Evolutionary conservation across 495 filamentous ascomycete genomes (phyloP).

Genomic region (Lasiosphaeria miniovina): DNA sequence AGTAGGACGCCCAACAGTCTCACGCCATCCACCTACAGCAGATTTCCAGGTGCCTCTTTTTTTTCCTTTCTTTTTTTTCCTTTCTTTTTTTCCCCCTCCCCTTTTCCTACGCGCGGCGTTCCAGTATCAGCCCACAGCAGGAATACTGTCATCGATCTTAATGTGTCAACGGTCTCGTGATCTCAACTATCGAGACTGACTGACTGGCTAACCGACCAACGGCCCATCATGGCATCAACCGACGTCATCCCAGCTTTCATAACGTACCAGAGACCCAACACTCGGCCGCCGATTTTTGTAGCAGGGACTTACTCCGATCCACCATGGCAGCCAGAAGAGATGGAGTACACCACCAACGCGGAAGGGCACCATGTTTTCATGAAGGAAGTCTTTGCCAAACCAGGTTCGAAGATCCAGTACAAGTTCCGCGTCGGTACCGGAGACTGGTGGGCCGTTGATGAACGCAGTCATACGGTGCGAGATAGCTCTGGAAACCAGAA

Average conservation of each 20-base stretch:
- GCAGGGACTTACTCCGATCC: constrained; percentile 64
- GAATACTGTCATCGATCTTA: constrained; percentile 7
- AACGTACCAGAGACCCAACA: constrained; percentile 54
- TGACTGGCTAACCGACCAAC: constrained; percentile 2
- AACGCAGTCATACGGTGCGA: constrained; percentile 48
- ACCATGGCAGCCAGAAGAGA: constrained; percentile 60
- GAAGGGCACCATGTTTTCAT: constrained; percentile 43
- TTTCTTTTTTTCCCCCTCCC: neutral
- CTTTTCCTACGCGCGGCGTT: neutral
- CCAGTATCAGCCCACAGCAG: constrained; percentile 9
- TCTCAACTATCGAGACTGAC: constrained; percentile 6
- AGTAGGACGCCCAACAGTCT: too few relatives aligned
- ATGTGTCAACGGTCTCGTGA: constrained; percentile 11
- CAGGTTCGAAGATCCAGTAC: constrained; percentile 58
- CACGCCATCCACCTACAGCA: neutral
- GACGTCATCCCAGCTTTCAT: constrained; percentile 47
- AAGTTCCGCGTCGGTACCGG: constrained; percentile 64
- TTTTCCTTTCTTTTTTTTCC: neutral
- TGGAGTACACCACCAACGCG: constrained; percentile 46
- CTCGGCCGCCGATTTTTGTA: constrained; percentile 60
- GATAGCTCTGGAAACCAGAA: constrained; percentile 58
- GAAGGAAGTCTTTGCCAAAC: constrained; percentile 44
- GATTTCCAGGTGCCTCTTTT: neutral
- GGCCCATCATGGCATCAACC: constrained; percentile 35
- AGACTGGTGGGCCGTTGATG: constrained; percentile 65